Conservation (phyloP, 1,284 basidiomycete species). For the Rhodotorula glutinis region DNA sequence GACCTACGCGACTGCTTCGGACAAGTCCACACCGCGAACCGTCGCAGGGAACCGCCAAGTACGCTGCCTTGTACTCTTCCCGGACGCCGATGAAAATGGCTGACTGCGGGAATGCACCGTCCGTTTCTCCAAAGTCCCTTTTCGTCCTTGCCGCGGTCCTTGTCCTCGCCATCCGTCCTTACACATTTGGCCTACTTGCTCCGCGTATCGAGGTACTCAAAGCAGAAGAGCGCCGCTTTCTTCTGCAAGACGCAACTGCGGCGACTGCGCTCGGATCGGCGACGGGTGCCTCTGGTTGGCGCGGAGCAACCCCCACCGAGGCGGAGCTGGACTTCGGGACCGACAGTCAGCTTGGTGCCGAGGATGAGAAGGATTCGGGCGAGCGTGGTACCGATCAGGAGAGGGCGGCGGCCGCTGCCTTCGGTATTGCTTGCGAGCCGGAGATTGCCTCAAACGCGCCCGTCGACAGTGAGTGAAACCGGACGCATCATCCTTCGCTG, state of each 20-base stretch:
- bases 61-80: background rate
- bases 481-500: too few species aligned
- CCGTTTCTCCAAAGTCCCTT: slow-evolving; percentile 14
- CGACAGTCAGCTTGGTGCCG: too few species aligned
- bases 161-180: slow-evolving; percentile 6
- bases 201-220: slow-evolving; percentile 12
- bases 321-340: background rate
- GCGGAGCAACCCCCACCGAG: slow-evolving; percentile 2
- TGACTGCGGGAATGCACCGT: too few species aligned
- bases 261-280: background rate
- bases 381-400: too few species aligned
- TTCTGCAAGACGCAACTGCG: background rate
- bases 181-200: slow-evolving; percentile 12
- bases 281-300: background rate
- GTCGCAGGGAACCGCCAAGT: slow-evolving; percentile 7
- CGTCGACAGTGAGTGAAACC: too few species aligned
- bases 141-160: slow-evolving; percentile 7
- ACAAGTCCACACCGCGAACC: background rate
- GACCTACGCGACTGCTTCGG: background rate
- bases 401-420: too few species aligned
- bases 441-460: too few species aligned
- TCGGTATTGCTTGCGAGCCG: too few species aligned
- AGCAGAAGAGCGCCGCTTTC: slow-evolving; percentile 9
- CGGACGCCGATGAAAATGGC: too few species aligned
- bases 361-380: background rate